phyloP scores from a whole-genome alignment of 768 basidiomycete genomes.

The Coprinellus micaceus region DNA sequence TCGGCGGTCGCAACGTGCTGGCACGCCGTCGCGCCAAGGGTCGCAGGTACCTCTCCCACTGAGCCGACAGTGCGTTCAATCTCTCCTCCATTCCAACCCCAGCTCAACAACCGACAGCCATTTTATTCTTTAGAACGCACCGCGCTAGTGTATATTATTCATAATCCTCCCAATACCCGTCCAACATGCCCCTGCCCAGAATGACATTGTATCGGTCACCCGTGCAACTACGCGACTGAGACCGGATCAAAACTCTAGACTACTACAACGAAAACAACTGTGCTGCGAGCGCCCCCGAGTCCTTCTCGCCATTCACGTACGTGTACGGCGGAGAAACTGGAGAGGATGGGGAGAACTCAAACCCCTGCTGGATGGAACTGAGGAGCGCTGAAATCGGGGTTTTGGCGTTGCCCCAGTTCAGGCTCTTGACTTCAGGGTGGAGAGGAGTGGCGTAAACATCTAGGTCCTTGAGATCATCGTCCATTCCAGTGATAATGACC shows the following conservation, averaged over 20 bases:
- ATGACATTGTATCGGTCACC: too few species aligned
- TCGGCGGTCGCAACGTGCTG: conserved; percentile 70
- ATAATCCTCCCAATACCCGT: too few species aligned
- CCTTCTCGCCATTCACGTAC: conserved; percentile 24
- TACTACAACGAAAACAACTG: conserved; percentile 14
- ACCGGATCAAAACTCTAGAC: not conserved
- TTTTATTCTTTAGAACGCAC: not conserved
- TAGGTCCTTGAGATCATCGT: not conserved
- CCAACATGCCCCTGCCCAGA: too few species aligned
- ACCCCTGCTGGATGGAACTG: conserved; percentile 62
- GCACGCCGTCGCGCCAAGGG: conserved; percentile 70
- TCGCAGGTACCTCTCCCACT: conserved; percentile 79
- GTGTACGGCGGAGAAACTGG: conserved; percentile 57
- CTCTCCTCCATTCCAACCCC: too few species aligned
- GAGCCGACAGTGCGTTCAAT: conserved; percentile 9
- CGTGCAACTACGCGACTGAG: not conserved
- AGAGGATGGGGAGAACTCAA: conserved; percentile 60
- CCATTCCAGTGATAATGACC: not conserved
- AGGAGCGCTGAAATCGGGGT: conserved; percentile 69
- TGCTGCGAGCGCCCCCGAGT: conserved; percentile 1
- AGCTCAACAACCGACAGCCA: not conserved
- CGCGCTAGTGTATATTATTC: not conserved
- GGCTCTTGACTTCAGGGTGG: not conserved
- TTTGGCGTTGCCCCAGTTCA: conserved; percentile 21
- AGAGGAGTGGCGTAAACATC: conserved; percentile 2